These are phyloP conservation scores for Hericium erinaceus DNA, from an alignment of 768 basidiomycete genomes.

Conservation along the genomic window DNA sequence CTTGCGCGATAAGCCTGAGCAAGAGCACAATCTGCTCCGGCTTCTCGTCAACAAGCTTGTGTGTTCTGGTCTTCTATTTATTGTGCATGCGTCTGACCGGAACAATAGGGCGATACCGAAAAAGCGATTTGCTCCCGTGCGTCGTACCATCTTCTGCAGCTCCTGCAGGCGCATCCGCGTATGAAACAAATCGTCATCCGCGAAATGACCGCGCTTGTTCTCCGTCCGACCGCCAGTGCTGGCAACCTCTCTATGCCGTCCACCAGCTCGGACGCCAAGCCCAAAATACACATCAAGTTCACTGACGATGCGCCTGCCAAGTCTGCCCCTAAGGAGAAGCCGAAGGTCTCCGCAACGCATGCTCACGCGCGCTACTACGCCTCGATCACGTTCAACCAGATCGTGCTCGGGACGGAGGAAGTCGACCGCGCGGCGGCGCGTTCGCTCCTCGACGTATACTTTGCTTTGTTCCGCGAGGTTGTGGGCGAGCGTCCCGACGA, in stretches of 20 bases:
- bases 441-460: conserved; percentile 82
- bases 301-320: conserved; percentile 21
- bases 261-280: conserved; percentile 3
- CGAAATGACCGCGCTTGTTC: conserved; percentile 73
- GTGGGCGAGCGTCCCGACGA: conserved; percentile 48
- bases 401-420: conserved; percentile 53
- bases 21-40: conserved; percentile 91
- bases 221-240: conserved; percentile 44
- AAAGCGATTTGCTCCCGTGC: conserved; percentile 82
- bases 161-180: conserved; percentile 82
- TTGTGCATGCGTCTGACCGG: not conserved
- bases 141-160: conserved; percentile 81
- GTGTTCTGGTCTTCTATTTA: conserved; percentile 15
- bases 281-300: conserved; percentile 46
- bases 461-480: conserved; percentile 86
- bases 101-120: conserved; percentile 73
- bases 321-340: conserved; percentile 22
- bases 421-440: conserved; percentile 67
- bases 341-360: conserved; percentile 32
- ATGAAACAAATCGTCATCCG: conserved; percentile 90
- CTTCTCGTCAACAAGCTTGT: conserved; percentile 93
- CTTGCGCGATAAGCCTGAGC: conserved; percentile 86
- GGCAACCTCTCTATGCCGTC: conserved; percentile 19
- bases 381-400: conserved; percentile 90
- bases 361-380: conserved; percentile 86